phyloP scores from a whole-genome alignment of 129 eudicot genomes.

The Oenanthe sinensis region DNA sequence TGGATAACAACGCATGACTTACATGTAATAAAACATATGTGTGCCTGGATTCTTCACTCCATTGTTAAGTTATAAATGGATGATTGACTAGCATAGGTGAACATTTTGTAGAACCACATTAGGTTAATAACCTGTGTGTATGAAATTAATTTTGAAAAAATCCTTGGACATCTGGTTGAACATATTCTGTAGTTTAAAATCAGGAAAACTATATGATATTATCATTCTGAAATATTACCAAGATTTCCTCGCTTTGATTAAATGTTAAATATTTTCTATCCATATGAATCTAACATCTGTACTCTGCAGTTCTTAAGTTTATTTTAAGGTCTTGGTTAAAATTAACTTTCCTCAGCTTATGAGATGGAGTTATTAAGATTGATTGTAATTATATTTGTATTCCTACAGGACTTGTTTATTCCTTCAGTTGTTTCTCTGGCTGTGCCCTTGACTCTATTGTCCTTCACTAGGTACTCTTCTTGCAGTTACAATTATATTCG shows the following conservation, averaged over 20 bases:
- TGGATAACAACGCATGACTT: not conserved
- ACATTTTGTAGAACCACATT: not conserved
- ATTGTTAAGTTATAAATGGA: not conserved
- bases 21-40: not conserved
- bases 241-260: not conserved
- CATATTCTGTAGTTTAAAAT: not conserved
- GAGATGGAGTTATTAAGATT: not conserved
- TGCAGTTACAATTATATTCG: not conserved
- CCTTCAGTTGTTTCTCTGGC: slow-evolving; percentile 80
- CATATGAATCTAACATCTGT: not conserved
- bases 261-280: not conserved
- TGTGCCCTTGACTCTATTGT: slow-evolving; percentile 90
- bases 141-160: not conserved
- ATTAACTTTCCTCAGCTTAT: not conserved
- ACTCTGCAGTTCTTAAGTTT: not conserved
- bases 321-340: not conserved
- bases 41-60: not conserved
- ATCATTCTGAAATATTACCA: not conserved
- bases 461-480: slow-evolving; percentile 69
- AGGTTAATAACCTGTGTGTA: not conserved
- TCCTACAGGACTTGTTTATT: slow-evolving; percentile 50
- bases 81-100: not conserved
- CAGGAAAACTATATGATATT: not conserved
- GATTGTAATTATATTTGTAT: not conserved
- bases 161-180: not conserved